These are phyloP conservation scores for Lophiostoma macrostomum DNA, from an alignment of 495 filamentous ascomycete species.

Conservation along the genomic window DNA sequence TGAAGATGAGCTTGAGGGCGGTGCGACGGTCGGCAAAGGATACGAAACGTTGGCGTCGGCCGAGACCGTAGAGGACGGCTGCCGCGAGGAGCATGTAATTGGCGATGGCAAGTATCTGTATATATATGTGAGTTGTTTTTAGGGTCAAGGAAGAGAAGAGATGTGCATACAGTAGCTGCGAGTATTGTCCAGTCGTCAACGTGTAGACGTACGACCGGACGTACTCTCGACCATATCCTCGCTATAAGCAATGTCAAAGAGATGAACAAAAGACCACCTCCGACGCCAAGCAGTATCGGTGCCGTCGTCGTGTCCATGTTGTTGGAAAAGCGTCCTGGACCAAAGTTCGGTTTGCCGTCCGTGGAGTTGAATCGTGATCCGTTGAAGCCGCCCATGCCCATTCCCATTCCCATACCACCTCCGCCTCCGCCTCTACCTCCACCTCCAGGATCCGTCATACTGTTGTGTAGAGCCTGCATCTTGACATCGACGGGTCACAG, in stretches of 20 bases:
- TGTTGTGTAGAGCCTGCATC: no score
- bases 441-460: no score
- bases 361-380: no score
- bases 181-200: slow-evolving; percentile 24
- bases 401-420: no score
- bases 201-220: slow-evolving; percentile 6
- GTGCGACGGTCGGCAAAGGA: neutral
- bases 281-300: slow-evolving; percentile 19
- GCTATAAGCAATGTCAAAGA: slow-evolving; percentile 13
- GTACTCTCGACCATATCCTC: slow-evolving; percentile 18
- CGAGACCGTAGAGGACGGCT: slow-evolving; percentile 18
- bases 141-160: neutral
- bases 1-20: slow-evolving; percentile 33
- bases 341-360: no score
- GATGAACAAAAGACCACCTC: slow-evolving; percentile 13
- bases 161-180: slow-evolving; percentile 14
- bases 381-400: no score
- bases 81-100: slow-evolving; percentile 15
- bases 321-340: neutral
- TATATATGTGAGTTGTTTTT: neutral
- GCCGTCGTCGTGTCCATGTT: slow-evolving; percentile 9
- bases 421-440: no score
- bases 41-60: slow-evolving; percentile 16
- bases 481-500: no score
- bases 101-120: slow-evolving; percentile 24